Evolutionary conservation across 495 filamentous ascomycete species (phyloP), one percentile per base, ranked within the genome.

Genomic region (Neurospora tetrasperma): DNA sequence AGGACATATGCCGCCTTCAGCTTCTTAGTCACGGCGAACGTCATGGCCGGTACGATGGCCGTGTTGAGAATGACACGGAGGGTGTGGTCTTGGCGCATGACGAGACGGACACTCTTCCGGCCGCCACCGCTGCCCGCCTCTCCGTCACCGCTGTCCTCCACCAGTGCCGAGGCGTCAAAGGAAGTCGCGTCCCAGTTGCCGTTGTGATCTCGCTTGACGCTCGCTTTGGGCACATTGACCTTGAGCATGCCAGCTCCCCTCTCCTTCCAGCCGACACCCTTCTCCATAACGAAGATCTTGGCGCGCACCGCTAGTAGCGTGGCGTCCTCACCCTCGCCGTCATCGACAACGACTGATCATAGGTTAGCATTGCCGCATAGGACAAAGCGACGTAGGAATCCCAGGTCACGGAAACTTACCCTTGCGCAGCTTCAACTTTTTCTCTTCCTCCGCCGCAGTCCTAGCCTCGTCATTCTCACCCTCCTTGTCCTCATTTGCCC

Each of bases 31-130:
- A 92, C 89, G 41, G 91, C 89, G 76, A 92, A 89, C 43, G 87
- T 86, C 88, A 94, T 91, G 6, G 88, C 86, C 75, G 91, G 89
- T 68, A 91, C 87, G 71, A 97, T 84, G 1, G 88, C 87, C 5
- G 90, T 90, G 80, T 97, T 97, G 46, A 97, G 85, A 77, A 96
- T 89, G n/a, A 97, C 90, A n/a, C 93, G 88, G 71, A 91, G 86
- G 6, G 91, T 92, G 48, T 92, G 91, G 74, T 97, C 93, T 59
- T 95, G 93, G 6, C 94, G 89, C 90, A 97, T 93, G 73, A 97
- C 88, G 76, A 97, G 87, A 35, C 94, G 90, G 12, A 88, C 88
- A 35, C 75, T 73, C 59, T 79, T 76, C 1, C 71, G 72, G n/a
- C 42, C 72, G 8, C 73, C 54, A n/a, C 76, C 75, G 35, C 42